Conservation (phyloP, 2,329 filamentous ascomycete species). For the Colletotrichum sp. region DNA sequence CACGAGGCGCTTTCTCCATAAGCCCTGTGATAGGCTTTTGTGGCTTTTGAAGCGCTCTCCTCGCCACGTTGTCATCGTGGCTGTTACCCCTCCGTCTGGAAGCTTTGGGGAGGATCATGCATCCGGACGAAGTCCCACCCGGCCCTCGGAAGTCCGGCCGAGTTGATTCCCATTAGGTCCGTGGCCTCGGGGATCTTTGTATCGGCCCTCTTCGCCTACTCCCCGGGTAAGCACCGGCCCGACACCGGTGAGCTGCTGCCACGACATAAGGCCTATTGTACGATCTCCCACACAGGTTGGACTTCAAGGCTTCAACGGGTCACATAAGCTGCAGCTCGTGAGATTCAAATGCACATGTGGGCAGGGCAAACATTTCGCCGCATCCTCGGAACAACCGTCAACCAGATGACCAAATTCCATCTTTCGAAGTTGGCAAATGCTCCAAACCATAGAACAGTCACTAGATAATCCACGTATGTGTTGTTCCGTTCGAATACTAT, state of each 20-base stretch:
- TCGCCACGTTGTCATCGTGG: not conserved
- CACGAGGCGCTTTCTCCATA: not conserved
- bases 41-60: not conserved
- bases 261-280: not conserved
- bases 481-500: rapidly evolving
- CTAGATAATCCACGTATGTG: not conserved
- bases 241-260: not conserved
- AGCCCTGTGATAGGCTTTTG: not conserved
- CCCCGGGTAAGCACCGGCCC: not conserved
- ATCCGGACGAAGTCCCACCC: not conserved
- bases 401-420: rapidly evolving
- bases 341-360: not conserved
- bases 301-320: not conserved
- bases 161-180: not conserved
- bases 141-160: not conserved
- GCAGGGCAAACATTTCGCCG: not conserved
- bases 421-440: not conserved
- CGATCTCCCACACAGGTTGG: not conserved
- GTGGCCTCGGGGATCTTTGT: not conserved
- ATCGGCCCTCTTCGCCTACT: not conserved
- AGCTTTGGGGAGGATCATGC: not conserved
- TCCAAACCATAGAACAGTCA: not conserved
- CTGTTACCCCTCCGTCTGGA: not conserved
- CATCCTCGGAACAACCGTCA: not conserved
- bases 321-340: not conserved